phyloP scores from a whole-genome alignment of 768 basidiomycete genomes.

The Clathrus columnatus region DNA sequence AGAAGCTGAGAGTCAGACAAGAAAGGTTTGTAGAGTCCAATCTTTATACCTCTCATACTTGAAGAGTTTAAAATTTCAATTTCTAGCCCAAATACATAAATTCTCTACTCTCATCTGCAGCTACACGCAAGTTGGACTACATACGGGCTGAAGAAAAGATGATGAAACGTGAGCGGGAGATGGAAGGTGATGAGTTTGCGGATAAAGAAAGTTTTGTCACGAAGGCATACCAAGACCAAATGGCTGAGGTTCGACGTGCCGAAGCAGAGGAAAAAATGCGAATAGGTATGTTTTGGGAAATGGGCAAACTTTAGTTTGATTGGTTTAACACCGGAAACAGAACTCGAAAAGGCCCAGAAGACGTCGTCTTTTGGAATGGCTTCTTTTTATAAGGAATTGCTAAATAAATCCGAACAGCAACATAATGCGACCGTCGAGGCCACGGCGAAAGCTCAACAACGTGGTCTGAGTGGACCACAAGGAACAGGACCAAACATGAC shows the following conservation, averaged over 20 bases:
- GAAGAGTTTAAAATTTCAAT: slow-evolving; percentile 14
- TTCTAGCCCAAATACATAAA: slow-evolving; percentile 88
- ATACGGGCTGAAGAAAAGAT: slow-evolving; percentile 96
- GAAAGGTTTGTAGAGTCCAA: slow-evolving; percentile 50
- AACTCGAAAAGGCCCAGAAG: slow-evolving; percentile 53
- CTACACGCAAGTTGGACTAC: slow-evolving; percentile 81
- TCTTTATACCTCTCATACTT: slow-evolving; percentile 10
- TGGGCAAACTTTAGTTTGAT: neutral
- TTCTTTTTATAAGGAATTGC: slow-evolving; percentile 70
- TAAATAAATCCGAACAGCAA: slow-evolving; percentile 70
- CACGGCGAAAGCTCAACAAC: slow-evolving; percentile 24
- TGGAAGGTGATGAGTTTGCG: slow-evolving; percentile 86
- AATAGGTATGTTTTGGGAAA: slow-evolving; percentile 59
- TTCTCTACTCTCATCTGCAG: slow-evolving; percentile 67
- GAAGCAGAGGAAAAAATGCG: slow-evolving; percentile 87
- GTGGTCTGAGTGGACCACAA: slow-evolving; percentile 43
- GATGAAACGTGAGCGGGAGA: slow-evolving; percentile 86
- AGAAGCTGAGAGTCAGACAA: slow-evolving; percentile 63
- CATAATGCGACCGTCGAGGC: slow-evolving; percentile 87
- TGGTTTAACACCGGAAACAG: slow-evolving; percentile 14
- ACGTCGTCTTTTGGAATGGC: slow-evolving; percentile 67
- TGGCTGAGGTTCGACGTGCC: slow-evolving; percentile 81
- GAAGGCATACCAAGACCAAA: slow-evolving; percentile 92
- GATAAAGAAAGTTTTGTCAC: slow-evolving; percentile 99
- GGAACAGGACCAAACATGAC: slow-evolving; percentile 60